Evolutionary conservation across 108 stramenopile species (phyloP), one percentile per base, ranked within the genome.

Genomic region (Stephanodiscus minutulus): DNA sequence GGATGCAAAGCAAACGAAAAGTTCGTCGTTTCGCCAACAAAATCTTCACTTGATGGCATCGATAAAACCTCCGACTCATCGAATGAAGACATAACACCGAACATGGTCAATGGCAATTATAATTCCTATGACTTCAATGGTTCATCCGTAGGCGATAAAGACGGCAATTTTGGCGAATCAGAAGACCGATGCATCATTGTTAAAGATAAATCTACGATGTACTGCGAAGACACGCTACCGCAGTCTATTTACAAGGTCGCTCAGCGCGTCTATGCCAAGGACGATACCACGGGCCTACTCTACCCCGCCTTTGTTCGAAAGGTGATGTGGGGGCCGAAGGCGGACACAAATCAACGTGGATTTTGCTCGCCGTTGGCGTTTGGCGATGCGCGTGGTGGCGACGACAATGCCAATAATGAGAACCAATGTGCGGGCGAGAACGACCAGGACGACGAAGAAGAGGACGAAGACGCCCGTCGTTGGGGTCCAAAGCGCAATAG

Each of bases 221-320:
- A 52, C 21, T 48, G 25, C 4, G 43, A 58, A 29, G 25, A 53
- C 22, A 39, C 41, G 3, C 5, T 71, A 17, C 73, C 73, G 7
- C 18, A 66, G n/a, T 25, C 73, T 10, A 20, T 44, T 0, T 74
- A 60, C 66, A 48, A 21, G 6, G 39, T 43, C 27, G 27, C 59
- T 61, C 82, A 89, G 55, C 74, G 72, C 12, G 84, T 86, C 4
- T 82, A 81, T 54, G 85, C 91, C 44, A 79, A 74, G 8, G 91
- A 91, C 54, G 48, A 46, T 15, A 50, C 72, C 20, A 86, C 83
- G 44, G 88, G 86, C 21, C 72, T 91, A 11, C 60, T 86, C 46
- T 91, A 91, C 48, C 66, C 78, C 25, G 88, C 84, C 8, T 62
- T 82, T 27, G 64, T 91, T 20, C 83, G 88, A 21, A 70, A 83